Conservation (phyloP, 75 land plant genomes). For the Selaginella tamariscina region DNA sequence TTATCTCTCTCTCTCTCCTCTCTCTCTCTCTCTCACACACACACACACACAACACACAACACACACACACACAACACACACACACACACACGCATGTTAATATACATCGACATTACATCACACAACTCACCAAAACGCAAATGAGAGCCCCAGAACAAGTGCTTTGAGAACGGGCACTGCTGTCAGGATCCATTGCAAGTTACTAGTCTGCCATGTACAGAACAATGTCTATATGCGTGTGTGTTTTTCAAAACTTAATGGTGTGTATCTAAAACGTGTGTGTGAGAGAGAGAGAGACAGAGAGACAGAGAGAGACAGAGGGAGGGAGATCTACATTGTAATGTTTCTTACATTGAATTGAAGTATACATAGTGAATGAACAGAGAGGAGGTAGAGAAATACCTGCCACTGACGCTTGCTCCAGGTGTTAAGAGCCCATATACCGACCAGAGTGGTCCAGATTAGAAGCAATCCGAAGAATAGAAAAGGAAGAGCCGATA, state of each 20-base stretch:
- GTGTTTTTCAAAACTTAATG: no score
- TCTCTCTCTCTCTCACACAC: no score
- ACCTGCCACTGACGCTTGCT: constrained; percentile 77
- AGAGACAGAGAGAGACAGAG: neutral
- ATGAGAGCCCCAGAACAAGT: constrained; percentile 59
- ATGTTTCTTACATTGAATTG: no score
- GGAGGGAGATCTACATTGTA: no score
- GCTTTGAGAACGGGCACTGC: constrained; percentile 68
- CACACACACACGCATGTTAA: no score
- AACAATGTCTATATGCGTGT: no score
- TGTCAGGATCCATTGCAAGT: constrained; percentile 74
- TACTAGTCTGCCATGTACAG: constrained; percentile 58
- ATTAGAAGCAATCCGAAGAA: constrained; percentile 48
- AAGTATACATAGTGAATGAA: neutral
- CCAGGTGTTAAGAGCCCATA: constrained; percentile 66
- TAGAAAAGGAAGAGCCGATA: constrained; percentile 55
- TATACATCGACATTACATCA: neutral
- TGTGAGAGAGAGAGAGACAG: neutral
- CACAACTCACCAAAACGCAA: constrained; percentile 60
- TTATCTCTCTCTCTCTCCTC: no score
- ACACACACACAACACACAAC: no score
- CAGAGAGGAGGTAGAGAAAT: neutral
- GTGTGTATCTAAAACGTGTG: no score
- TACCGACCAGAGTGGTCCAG: constrained; percentile 40
- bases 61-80: no score